Percentiles rank a stretch among this genome's conserved stretches.
Evolutionary conservation across 1,284 basidiomycete genomes (phyloP).

Genomic region (Fomitopsis palustris): DNA sequence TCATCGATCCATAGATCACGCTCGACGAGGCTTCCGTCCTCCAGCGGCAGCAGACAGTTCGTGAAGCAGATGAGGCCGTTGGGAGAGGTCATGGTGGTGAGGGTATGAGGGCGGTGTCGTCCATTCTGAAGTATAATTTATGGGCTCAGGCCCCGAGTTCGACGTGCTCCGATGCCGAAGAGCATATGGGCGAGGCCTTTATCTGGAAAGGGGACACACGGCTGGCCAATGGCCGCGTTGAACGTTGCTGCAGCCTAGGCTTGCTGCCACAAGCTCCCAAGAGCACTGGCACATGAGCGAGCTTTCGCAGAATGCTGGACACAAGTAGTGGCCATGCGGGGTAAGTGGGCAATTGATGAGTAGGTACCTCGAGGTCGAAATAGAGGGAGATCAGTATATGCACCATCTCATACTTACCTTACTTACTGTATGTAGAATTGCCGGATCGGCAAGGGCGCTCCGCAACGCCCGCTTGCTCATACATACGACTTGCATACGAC

Average conservation of each 20-base stretch:
- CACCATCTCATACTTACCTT: no score
- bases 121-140: no score
- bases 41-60: slow-evolving; percentile 73
- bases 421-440: no score
- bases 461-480: no score
- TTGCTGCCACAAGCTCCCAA: no score
- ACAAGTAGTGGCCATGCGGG: no score
- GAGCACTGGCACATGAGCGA: no score
- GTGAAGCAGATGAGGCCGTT: slow-evolving; percentile 82
- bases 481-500: no score
- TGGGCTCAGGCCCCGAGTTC: slow-evolving; percentile 1
- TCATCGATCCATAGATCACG: slow-evolving; percentile 79
- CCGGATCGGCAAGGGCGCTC: no score
- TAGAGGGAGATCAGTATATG: not conserved
- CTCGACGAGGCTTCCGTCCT: slow-evolving; percentile 69
- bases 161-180: not conserved
- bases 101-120: not conserved
- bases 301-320: no score
- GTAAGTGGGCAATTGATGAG: no score
- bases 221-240: not conserved
- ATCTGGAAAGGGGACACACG: not conserved
- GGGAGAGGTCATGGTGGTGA: slow-evolving; percentile 32
- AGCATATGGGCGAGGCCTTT: slow-evolving; percentile 11
- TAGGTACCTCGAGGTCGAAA: not conserved
- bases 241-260: not conserved